These are phyloP conservation scores for Stephanodiscus triporus DNA, from an alignment of 108 stramenopile genomes.

Conservation along the genomic window DNA sequence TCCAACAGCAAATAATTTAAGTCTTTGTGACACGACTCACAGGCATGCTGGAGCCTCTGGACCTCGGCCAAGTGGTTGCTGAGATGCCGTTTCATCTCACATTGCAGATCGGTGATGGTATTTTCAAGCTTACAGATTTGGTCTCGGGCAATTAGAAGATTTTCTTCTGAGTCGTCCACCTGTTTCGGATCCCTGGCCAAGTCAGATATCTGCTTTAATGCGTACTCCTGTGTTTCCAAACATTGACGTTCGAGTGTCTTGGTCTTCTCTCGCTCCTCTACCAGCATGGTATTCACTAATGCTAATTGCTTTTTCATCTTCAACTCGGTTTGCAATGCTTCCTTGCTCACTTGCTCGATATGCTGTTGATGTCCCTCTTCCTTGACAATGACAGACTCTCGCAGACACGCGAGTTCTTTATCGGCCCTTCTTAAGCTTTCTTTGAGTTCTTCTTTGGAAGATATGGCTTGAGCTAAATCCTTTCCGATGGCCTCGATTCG, in stretches of 20 bases:
- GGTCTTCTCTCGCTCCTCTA: conserved; percentile 32
- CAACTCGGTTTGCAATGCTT: neutral
- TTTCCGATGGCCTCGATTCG: conserved; percentile 15
- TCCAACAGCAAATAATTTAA: conserved; percentile 19
- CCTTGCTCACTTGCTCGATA: conserved; percentile 3
- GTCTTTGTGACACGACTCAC: conserved; percentile 36
- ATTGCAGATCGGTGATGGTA: conserved; percentile 19
- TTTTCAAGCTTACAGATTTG: conserved; percentile 28
- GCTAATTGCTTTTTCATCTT: conserved; percentile 22
- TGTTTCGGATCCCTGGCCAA: conserved; percentile 28
- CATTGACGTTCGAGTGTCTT: conserved; percentile 16
- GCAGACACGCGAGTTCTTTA: conserved; percentile 18
- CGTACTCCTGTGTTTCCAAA: conserved; percentile 32
- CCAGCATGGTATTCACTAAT: conserved; percentile 1
- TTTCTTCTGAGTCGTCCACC: conserved; percentile 24
- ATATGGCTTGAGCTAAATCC: conserved; percentile 10
- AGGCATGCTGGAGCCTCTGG: conserved; percentile 39
- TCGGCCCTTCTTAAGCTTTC: conserved; percentile 10
- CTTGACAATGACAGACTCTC: neutral
- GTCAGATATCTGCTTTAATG: conserved; percentile 28
- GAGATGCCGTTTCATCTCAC: conserved; percentile 13
- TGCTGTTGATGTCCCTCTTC: conserved; percentile 16
- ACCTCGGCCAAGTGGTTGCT: conserved; percentile 19
- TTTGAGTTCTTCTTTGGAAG: conserved; percentile 9
- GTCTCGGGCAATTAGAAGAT: conserved; percentile 32